Conservation (phyloP, 1,139 yeast genomes). For the Saccharomyces hybrid region DNA sequence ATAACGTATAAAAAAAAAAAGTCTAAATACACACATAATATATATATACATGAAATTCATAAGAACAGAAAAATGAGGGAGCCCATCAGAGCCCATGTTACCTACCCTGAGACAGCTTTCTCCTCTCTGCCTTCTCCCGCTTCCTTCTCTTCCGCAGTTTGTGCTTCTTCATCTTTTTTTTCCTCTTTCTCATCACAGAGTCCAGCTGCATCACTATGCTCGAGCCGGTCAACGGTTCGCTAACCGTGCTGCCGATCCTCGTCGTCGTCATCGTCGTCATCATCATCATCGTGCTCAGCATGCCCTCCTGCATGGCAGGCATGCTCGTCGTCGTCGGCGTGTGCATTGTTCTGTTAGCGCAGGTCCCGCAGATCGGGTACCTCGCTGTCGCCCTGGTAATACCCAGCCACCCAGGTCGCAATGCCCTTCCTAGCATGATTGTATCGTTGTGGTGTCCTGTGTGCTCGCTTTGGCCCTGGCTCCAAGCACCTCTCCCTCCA, state of each 20-base stretch:
- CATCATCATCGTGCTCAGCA: neutral
- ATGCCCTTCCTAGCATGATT: neutral
- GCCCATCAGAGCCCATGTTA: conserved; percentile 6
- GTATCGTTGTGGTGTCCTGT: neutral
- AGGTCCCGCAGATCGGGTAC: neutral
- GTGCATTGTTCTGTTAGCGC: neutral
- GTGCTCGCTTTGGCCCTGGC: neutral
- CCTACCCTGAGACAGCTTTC: conserved; percentile 29
- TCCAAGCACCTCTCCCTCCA: neutral
- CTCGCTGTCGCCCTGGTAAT: neutral
- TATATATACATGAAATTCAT: conserved; percentile 7
- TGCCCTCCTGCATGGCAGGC: neutral
- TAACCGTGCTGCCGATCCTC: neutral
- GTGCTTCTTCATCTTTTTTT: conserved; percentile 67
- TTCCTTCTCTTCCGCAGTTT: conserved; percentile 67
- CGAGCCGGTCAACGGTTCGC: neutral
- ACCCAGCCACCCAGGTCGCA: conserved; percentile 1
- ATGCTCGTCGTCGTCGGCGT: neutral
- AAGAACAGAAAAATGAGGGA: neutral
- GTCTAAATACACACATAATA: neutral
- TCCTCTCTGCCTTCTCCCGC: conserved; percentile 30
- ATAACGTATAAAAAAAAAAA: conserved; percentile 2
- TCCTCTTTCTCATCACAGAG: conserved; percentile 60
- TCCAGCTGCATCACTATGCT: conserved; percentile 32
- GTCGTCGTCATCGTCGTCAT: neutral